Percentiles rank a stretch among this genome's conserved stretches.
phyloP scores from a whole-genome alignment of 352 stramenopile genomes.

The Globisporangium perplexum region DNA sequence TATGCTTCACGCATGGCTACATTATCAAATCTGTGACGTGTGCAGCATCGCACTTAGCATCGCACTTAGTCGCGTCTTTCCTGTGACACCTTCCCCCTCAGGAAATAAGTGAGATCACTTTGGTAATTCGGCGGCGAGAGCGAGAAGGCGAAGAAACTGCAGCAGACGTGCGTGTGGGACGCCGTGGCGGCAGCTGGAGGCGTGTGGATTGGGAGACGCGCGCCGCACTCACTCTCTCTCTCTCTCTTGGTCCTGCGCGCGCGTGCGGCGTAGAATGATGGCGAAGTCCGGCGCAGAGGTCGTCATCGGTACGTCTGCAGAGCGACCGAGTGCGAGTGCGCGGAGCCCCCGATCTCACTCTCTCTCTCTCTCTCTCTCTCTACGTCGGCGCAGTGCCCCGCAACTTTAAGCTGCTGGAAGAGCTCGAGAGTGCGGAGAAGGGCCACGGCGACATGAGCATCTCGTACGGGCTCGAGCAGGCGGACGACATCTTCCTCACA shows the following conservation, averaged over 20 bases:
- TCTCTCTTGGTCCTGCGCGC: neutral
- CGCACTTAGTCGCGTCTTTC: too few species aligned
- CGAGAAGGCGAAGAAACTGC: neutral
- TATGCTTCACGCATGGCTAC: too few species aligned
- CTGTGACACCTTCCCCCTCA: too few species aligned
- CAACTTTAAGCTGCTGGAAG: conserved; percentile 94
- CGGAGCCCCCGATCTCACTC: too few species aligned
- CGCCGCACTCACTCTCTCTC: neutral
- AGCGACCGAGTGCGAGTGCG: neutral
- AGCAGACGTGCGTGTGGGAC: neutral
- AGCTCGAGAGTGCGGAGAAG: conserved; percentile 91
- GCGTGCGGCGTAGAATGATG: conserved; percentile 25
- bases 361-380: neutral
- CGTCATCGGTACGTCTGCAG: conserved; percentile 47
- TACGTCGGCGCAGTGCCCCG: conserved; percentile 55
- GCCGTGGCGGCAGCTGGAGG: neutral
- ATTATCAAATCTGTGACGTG: too few species aligned
- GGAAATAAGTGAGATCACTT: neutral
- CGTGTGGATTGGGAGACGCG: too few species aligned
- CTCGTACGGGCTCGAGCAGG: conserved; percentile 93
- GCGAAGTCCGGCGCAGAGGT: conserved; percentile 75
- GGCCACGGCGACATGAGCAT: conserved; percentile 93
- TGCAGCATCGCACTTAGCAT: too few species aligned
- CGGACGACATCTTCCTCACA: conserved; percentile 97
- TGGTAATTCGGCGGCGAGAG: neutral